Conservation (phyloP, 2,329 filamentous ascomycete species). For the Mycosphaerelloides madeirae region DNA sequence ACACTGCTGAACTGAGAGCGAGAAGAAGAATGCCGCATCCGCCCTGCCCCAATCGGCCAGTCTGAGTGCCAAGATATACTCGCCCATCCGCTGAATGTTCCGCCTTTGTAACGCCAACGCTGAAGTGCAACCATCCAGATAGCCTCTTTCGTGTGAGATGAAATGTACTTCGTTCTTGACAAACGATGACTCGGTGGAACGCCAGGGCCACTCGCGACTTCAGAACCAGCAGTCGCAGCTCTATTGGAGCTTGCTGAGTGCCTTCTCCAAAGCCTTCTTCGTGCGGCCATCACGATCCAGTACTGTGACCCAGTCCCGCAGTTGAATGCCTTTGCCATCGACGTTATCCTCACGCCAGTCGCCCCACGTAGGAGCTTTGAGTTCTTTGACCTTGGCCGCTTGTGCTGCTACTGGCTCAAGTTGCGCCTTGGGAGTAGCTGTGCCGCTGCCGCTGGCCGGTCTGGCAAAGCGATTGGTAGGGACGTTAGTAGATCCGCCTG, state of each 20-base stretch:
- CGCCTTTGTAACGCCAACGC: not conserved
- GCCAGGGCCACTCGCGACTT: no score
- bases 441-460: slow-evolving; percentile 19
- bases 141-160: not conserved
- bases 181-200: no score
- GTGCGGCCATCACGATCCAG: slow-evolving; percentile 75
- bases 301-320: slow-evolving; percentile 75
- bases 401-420: slow-evolving; percentile 11
- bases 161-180: no score
- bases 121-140: not conserved
- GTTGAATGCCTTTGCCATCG: slow-evolving; percentile 72
- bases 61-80: not conserved
- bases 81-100: not conserved
- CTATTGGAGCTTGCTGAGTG: slow-evolving; percentile 28
- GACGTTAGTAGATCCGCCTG: slow-evolving; percentile 52
- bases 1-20: no score
- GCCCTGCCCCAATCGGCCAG: no score
- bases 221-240: not conserved
- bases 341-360: slow-evolving; percentile 64
- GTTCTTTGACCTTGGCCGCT: slow-evolving; percentile 15
- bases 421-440: slow-evolving; percentile 24
- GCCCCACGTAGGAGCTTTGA: slow-evolving; percentile 31
- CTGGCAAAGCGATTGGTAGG: slow-evolving; percentile 43
- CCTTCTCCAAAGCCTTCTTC: slow-evolving; percentile 56
- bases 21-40: no score